Conservation (phyloP, 2,329 filamentous ascomycete species). For the Claviceps pazoutovae region DNA sequence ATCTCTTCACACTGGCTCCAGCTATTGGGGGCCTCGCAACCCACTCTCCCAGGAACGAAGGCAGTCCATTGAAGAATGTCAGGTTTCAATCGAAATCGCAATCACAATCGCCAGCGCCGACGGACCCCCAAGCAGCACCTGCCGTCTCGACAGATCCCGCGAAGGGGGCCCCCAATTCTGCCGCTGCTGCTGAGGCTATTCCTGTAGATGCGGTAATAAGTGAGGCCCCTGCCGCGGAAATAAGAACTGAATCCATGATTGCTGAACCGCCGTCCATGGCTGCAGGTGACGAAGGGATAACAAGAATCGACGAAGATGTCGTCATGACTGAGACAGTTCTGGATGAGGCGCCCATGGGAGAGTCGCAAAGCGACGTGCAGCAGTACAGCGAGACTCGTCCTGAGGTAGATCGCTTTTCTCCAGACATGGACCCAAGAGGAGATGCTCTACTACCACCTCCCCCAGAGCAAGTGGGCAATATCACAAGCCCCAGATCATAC, state of each 20-base stretch:
- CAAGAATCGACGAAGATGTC: slow-evolving; percentile 14
- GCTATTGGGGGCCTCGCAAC: slow-evolving; percentile 14
- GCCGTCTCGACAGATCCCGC: background rate
- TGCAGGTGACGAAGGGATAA: slow-evolving; percentile 16
- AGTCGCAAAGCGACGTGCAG: background rate
- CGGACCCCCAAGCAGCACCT: slow-evolving; percentile 15
- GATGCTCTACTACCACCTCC: slow-evolving; percentile 22
- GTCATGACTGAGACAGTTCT: background rate
- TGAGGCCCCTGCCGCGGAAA: slow-evolving; percentile 4
- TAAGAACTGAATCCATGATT: slow-evolving; percentile 12
- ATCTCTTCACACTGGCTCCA: slow-evolving; percentile 19
- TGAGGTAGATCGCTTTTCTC: background rate
- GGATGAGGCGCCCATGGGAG: slow-evolving; percentile 5
- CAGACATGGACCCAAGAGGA: background rate
- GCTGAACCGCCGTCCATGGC: slow-evolving; percentile 19
- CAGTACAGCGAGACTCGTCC: background rate
- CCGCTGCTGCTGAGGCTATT: background rate
- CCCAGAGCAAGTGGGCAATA: slow-evolving; percentile 27
- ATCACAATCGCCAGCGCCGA: slow-evolving; percentile 29
- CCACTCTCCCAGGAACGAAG: slow-evolving; percentile 26
- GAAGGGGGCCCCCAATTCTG: background rate
- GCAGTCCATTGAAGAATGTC: slow-evolving; percentile 40
- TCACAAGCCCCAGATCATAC: slow-evolving; percentile 20
- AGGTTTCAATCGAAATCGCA: slow-evolving; percentile 17
- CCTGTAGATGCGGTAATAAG: background rate